Evolutionary conservation across 2,329 filamentous ascomycete species (phyloP), one percentile per base, ranked within the genome.

Genomic region (Corniculantispora saksenae): DNA sequence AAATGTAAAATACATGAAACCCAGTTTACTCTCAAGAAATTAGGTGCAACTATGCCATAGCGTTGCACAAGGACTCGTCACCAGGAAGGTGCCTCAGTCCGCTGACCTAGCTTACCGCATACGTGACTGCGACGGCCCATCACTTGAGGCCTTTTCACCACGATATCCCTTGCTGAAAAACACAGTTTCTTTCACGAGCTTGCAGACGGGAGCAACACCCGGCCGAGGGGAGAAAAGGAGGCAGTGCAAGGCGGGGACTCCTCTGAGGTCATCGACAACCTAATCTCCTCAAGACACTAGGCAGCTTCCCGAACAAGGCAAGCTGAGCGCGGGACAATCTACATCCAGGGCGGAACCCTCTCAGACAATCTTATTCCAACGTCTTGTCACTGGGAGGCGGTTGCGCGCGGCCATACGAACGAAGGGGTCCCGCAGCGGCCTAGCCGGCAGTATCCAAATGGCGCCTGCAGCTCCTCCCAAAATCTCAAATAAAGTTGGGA

Each of bases 201-300:
- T 54, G 15, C 8, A 23, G n/a, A 54, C 61, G 43, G 51, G 40
- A 63, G 45, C 43, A 57, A 21, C 29, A 63, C 43, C 61, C 61
- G 61, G 10, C 10, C 21, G 61, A 56, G 51, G 10, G 32, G 59
- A 38, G 50, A 19, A 13, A 55, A 35, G 17, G 61, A 63, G 61
- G 61, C 61, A 56, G 51, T 63, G 61, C 61, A 63, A 56, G 19
- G 29, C 51, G 61, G 61, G 21, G 61, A 9, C 23, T 12, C 7
- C 47, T 27, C 40, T 15, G 60, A 63, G 25, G n/a, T 55, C 60
- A 63, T 63, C 60, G 2, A 48, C 40, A 48, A 55, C 38, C 13
- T 47, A 45, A 32, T 53, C 27, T 38, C 12, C 12, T 7, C 25
- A 48, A 45, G 19, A 10, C 21, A 9, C 27, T 9, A 54, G 27